Conservation (phyloP, 2,329 filamentous ascomycete species). For the Aureobasidium vineae region DNA sequence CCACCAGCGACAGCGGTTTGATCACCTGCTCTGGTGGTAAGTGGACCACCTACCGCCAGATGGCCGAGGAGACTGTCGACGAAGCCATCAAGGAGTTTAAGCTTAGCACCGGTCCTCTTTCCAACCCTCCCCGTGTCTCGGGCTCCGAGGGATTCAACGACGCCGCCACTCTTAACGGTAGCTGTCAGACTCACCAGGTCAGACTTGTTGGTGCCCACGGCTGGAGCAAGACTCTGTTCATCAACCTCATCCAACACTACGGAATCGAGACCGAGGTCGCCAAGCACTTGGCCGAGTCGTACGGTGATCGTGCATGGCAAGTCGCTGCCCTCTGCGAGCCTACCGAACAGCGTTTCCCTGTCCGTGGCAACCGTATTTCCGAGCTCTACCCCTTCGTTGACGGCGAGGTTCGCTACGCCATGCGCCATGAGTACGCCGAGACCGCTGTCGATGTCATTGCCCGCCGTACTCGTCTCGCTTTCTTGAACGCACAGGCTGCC, state of each 20-base stretch:
- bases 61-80: conserved; percentile 88
- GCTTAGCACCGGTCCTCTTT: conserved; percentile 57
- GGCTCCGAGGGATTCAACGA: conserved; percentile 70
- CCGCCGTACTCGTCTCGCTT: conserved; percentile 78
- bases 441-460: conserved; percentile 87
- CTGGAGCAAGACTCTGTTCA: conserved; percentile 87
- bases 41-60: conserved; percentile 91
- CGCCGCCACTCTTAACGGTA: conserved; percentile 66
- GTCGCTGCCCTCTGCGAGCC: conserved; percentile 77
- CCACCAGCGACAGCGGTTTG: conserved; percentile 74
- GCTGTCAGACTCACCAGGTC: conserved; percentile 80
- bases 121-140: conserved; percentile 61
- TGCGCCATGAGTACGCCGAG: conserved; percentile 86
- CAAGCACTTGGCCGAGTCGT: conserved; percentile 80
- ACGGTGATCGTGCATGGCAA: conserved; percentile 90
- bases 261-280: conserved; percentile 90
- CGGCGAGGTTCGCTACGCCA: conserved; percentile 84
- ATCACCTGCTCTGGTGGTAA: conserved; percentile 86
- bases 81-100: conserved; percentile 69
- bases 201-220: conserved; percentile 81
- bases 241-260: conserved; percentile 91
- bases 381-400: conserved; percentile 86
- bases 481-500: conserved; percentile 87
- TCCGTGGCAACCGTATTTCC: conserved; percentile 76
- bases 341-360: conserved; percentile 76